phyloP scores from a whole-genome alignment of 345 rosid species.

The Carallia pectinifolia region DNA sequence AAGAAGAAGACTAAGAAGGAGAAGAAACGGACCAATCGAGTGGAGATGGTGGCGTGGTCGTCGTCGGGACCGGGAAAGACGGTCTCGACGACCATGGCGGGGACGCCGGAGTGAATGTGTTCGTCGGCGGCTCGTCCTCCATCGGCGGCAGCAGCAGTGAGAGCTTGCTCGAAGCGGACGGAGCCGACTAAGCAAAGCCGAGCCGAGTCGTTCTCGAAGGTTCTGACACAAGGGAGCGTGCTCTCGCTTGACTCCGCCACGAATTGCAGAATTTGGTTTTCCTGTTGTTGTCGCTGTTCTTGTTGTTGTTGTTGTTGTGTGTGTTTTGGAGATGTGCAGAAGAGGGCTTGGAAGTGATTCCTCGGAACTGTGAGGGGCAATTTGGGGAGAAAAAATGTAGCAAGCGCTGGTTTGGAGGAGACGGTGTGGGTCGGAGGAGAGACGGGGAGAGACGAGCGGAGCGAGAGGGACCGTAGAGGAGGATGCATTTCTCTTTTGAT shows the following conservation, averaged over 20 bases:
- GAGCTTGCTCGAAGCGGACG: slow-evolving; percentile 71
- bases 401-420: neutral
- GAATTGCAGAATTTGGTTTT: slow-evolving; percentile 58
- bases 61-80: slow-evolving; percentile 60
- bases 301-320: slow-evolving; percentile 24
- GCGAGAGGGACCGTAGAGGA: slow-evolving; percentile 1
- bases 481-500: neutral
- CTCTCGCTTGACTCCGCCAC: slow-evolving; percentile 58
- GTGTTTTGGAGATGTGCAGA: slow-evolving; percentile 28
- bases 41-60: slow-evolving; percentile 60
- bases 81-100: slow-evolving; percentile 86
- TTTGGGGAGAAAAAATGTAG: slow-evolving; percentile 7
- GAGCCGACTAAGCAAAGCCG: slow-evolving; percentile 75
- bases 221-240: slow-evolving; percentile 69
- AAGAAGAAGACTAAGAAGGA: neutral
- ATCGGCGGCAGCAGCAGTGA: slow-evolving; percentile 88
- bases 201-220: slow-evolving; percentile 70
- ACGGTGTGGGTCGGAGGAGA: neutral
- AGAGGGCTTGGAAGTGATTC: slow-evolving; percentile 22
- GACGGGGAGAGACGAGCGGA: neutral
- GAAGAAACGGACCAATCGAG: slow-evolving; percentile 60
- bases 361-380: slow-evolving; percentile 10
- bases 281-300: slow-evolving; percentile 26
- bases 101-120: slow-evolving; percentile 51
- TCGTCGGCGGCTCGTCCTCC: slow-evolving; percentile 85